These are phyloP conservation scores for Boechera divaricarpa DNA, from an alignment of 345 rosid species.

Conservation along the genomic window DNA sequence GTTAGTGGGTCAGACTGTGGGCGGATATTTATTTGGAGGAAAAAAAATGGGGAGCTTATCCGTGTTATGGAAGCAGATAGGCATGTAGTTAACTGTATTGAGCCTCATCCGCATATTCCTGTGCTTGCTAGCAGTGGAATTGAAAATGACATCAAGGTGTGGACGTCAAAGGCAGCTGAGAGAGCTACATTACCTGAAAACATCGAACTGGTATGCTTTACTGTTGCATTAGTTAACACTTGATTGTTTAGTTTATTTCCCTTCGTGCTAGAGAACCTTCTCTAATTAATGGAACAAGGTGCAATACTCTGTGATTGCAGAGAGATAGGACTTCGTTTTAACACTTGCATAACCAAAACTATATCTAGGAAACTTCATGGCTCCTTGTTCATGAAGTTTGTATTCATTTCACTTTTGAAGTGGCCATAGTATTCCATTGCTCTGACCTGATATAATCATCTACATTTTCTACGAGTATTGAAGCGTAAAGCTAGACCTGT, in stretches of 20 bases:
- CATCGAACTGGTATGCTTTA: slow-evolving; percentile 66
- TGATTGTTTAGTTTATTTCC: slow-evolving; percentile 4
- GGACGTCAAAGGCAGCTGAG: slow-evolving; percentile 75
- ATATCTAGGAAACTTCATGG: not conserved
- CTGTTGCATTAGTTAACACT: not conserved
- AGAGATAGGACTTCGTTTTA: slow-evolving; percentile 1
- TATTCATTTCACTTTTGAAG: not conserved
- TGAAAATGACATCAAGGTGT: slow-evolving; percentile 82
- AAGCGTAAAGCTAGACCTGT: not conserved
- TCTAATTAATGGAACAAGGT: slow-evolving; percentile 2
- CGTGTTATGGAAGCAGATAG: slow-evolving; percentile 84
- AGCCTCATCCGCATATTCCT: slow-evolving; percentile 74
- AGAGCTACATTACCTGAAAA: slow-evolving; percentile 70
- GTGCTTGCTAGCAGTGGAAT: slow-evolving; percentile 89
- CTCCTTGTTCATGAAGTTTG: not conserved
- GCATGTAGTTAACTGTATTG: slow-evolving; percentile 81
- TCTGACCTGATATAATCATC: not conserved
- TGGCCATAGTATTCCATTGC: not conserved
- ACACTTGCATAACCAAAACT: slow-evolving; percentile 2
- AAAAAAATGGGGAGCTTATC: slow-evolving; percentile 72
- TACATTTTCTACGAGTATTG: not conserved
- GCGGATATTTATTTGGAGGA: slow-evolving; percentile 89
- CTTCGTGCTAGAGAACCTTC: not conserved
- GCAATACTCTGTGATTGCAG: not conserved
- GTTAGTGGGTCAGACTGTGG: slow-evolving; percentile 98